Evolutionary conservation across 805 yeast species (phyloP), one percentile per base, ranked within the genome.

Genomic region (Wickerhamomyces rabaulensis): DNA sequence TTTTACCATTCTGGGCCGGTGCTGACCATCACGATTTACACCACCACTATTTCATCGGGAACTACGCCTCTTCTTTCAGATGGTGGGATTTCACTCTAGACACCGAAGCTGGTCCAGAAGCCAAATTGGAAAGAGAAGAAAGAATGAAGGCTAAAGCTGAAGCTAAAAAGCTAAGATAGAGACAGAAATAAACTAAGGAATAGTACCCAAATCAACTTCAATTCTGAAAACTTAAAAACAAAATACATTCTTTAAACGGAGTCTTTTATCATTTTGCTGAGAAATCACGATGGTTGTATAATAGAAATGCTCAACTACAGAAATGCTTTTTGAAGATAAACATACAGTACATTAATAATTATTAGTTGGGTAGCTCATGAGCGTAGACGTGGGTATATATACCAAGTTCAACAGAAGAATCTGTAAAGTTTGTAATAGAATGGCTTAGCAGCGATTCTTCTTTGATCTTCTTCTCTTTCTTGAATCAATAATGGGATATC

Each of bases 21-120:
- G 97, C 97, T 20, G 97, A 87, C 61, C 98, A 92, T 69, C 98
- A 92, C 66, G 99, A 92, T 68, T 87, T 87, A 69, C 99, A 92
- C 65, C 99, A 92, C 67, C 95, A 87, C 66, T 90, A 85, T 71
- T 92, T 92, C 69, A 86, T 89, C 58, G 98, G 98, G 55, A 90
- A 91, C 69, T 92, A 89, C 66, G 94, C 97, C 25, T 86, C 96
- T 40, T 81, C 91, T 33, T 94, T 92, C 79, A 84, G 97, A 71
- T 87, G 95, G 88, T 90, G 96, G 95, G 99, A 92, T 70, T 86
- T 71, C 68, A 63, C 81, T 52, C 72, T 92, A 56, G 84, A 84
- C 65, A 91, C 99, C n/a, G 95, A 88, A 69, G 87, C 92, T 54
- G 95, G 95, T 50, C 82, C 83, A 42, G 80, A 80, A 59, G 95